Conservation (phyloP, 371 early-diverging fungal genomes). For the Sporodiniella umbellata region DNA sequence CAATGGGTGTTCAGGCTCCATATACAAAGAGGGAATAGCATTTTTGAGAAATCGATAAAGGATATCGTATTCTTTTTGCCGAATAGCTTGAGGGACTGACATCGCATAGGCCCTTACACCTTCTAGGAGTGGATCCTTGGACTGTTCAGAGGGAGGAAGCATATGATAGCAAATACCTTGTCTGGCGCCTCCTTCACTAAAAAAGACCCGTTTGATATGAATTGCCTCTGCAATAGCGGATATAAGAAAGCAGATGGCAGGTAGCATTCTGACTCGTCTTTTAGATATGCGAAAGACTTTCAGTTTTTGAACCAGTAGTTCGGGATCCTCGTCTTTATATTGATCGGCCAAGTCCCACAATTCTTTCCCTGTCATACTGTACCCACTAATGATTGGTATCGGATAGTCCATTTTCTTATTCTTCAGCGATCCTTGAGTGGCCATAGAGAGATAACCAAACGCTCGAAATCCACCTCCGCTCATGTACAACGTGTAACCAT, state of each 20-base stretch:
- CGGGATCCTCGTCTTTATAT: constrained; percentile 28
- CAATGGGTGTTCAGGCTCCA: constrained; percentile 24
- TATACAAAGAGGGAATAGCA: constrained; percentile 34
- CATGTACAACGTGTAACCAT: constrained; percentile 53
- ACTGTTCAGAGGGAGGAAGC: constrained; percentile 38
- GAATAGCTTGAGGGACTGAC: constrained; percentile 17
- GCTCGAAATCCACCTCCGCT: constrained; percentile 64
- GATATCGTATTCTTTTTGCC: constrained; percentile 29
- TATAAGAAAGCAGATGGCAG: constrained; percentile 57
- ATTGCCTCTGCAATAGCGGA: constrained; percentile 51
- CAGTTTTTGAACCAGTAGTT: constrained; percentile 27
- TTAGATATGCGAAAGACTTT: constrained; percentile 56
- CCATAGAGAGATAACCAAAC: constrained; percentile 60
- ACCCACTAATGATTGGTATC: constrained; percentile 63
- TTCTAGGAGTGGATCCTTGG: constrained; percentile 53
- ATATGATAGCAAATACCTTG: constrained; percentile 56
- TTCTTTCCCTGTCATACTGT: constrained; percentile 38
- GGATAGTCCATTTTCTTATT: constrained; percentile 39
- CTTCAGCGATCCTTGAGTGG: constrained; percentile 8
- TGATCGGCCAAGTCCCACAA: constrained; percentile 32
- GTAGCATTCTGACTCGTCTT: constrained; percentile 56
- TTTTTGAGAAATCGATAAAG: constrained; percentile 25
- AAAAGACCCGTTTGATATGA: constrained; percentile 41
- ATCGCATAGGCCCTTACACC: constrained; percentile 47
- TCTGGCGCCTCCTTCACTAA: constrained; percentile 65